A percentile compares a stretch with the other conserved stretches of the same genome.
Evolutionary conservation across 371 early-diverging fungal genomes (phyloP).

Genomic region (Zopfochytrium polystomum): DNA sequence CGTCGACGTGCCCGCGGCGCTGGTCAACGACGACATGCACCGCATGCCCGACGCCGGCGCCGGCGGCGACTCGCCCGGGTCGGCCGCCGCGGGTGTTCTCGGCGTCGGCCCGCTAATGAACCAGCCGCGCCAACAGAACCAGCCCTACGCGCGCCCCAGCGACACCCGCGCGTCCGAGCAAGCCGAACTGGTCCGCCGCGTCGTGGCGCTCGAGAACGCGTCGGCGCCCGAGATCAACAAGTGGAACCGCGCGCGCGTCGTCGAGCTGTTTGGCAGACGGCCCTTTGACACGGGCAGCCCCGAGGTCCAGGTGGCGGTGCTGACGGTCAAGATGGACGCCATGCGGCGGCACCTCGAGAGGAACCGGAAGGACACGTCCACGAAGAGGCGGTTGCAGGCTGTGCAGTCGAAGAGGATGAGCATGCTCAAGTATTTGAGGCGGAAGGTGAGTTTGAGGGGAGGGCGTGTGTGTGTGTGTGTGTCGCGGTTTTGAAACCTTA

Average conservation of each 20-base stretch:
- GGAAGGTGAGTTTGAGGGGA: conserved; percentile 50
- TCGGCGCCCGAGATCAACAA: conserved; percentile 68
- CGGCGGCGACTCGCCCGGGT: conserved; percentile 6
- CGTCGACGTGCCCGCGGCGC: conserved; percentile 23
- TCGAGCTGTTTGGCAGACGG: conserved; percentile 73
- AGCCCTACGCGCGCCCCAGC: too few relatives aligned
- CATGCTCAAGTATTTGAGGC: conserved; percentile 86
- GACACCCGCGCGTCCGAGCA: too few relatives aligned
- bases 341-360: conserved; percentile 72
- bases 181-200: conserved; percentile 67
- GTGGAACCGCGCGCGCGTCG: conserved; percentile 72
- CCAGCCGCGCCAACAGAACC: too few relatives aligned
- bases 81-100: too few relatives aligned
- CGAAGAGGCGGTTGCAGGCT: conserved; percentile 73
- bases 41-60: not conserved
- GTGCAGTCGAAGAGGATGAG: conserved; percentile 78
- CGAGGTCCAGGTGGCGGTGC: conserved; percentile 92
- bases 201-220: conserved; percentile 75
- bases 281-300: conserved; percentile 87
- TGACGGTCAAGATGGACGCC: conserved; percentile 86
- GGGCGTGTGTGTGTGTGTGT: not conserved
- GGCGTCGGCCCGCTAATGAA: too few relatives aligned
- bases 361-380: conserved; percentile 82
- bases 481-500: not conserved
- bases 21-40: conserved; percentile 7